Evolutionary conservation across 768 basidiomycete genomes (phyloP).

Genomic region (Megacollybia marginata): DNA sequence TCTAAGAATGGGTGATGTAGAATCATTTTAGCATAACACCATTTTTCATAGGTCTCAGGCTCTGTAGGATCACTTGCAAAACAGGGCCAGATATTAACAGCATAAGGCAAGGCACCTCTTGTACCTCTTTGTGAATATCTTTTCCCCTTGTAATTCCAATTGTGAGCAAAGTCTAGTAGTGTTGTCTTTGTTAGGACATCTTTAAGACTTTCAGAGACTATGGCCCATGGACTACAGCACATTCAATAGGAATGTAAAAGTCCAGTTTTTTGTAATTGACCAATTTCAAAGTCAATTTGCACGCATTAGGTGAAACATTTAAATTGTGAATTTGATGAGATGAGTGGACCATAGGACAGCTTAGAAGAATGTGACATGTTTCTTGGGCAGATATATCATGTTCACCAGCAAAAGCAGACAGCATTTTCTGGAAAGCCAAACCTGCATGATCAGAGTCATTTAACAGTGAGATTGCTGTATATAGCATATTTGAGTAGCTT

Average conservation of each 20-base stretch:
- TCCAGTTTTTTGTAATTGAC: background rate
- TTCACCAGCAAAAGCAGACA: constrained; percentile 1
- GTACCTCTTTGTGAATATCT: background rate
- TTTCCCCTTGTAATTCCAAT: constrained; percentile 2
- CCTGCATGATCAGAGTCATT: too few relatives aligned
- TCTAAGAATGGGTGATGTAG: constrained; percentile 9
- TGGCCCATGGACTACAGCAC: background rate
- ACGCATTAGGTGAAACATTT: background rate
- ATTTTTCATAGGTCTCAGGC: constrained; percentile 10
- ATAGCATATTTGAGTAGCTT: too few relatives aligned
- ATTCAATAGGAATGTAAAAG: background rate
- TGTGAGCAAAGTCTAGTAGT: constrained; percentile 6
- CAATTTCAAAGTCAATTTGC: background rate
- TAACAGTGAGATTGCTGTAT: too few relatives aligned
- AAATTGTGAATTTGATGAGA: background rate
- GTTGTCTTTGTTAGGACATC: background rate
- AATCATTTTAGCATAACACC: constrained; percentile 10
- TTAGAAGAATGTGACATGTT: background rate
- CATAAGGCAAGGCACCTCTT: constrained; percentile 2
- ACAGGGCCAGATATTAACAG: constrained; percentile 9
- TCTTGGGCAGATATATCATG: constrained; percentile 2
- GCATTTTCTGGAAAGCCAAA: constrained; percentile 2
- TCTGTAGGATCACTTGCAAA: constrained; percentile 1
- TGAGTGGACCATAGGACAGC: background rate
- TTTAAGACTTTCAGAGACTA: background rate